Base-by-base conservation (phyloP, 371 early-diverging fungal genomes). In the Choanephora cucurbitarum region DNA sequence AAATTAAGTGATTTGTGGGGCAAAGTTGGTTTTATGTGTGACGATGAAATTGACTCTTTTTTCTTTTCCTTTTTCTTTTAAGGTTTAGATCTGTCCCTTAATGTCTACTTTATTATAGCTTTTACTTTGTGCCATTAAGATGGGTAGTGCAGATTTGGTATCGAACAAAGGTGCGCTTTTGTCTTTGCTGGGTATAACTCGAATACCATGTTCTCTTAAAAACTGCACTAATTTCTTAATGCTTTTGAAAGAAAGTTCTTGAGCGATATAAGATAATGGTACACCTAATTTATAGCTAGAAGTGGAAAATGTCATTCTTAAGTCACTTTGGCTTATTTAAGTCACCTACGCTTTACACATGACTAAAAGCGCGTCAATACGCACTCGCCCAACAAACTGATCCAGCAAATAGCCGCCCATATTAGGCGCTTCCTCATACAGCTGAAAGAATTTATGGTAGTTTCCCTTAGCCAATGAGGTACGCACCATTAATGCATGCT, bases 371-470 rank as follows among this genome's bases (percentile, higher is more conserved):
- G 94, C 91, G 21, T 80, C 75, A 18, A 90, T 73, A 40, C 98
- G 80, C 69, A 92, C 94, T 37, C 97, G 87, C 28, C 86, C 89
- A 3, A 89, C 73, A 74, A 96, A 95, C 40, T 92, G 88, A 72
- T 95, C 93, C 84, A 98, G 89, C 47, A 98, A 69, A 67, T 89
- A 92, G 7, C 80, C 83, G 39, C 89, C 85, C 91, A 94, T 88
- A 63, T 93, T 89, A 14, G 96, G 96, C 0, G 94, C 86, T 3
- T 55, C 50, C 19, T 66, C 62, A 69, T 93, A 96, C 39, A 95
- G 75, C 33, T 66, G 56, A 66, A 97, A 98, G 51, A 95, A 82
- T 9, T 70, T 62, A 65, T 90, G 87, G 66, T 93, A 96, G 75
- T 97, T 91, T 34, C 86, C 82, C 3, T 83, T 83, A 0, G 89